Percentiles rank a stretch among this genome's conserved stretches.
These are phyloP conservation scores for Phyllosticta citriasiana DNA, from an alignment of 2,329 filamentous ascomycete genomes.

Conservation along the genomic window DNA sequence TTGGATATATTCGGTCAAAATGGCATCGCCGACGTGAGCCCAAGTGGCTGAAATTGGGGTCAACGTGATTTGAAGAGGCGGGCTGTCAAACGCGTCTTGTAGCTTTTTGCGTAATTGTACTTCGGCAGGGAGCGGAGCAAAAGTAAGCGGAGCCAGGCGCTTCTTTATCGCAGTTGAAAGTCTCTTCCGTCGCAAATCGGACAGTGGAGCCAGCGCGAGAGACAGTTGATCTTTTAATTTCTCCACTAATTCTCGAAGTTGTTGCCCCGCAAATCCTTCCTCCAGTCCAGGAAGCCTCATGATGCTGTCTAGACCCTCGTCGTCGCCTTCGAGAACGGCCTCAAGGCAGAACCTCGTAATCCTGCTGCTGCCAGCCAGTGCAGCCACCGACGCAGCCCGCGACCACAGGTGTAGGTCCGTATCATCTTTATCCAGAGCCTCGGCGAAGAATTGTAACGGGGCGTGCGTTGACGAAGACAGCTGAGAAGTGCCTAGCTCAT, in stretches of 20 bases:
- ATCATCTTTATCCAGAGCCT: slow-evolving; percentile 55
- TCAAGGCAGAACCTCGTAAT: slow-evolving; percentile 53
- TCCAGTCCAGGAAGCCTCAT: slow-evolving; percentile 50
- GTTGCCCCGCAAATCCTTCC: slow-evolving; percentile 43
- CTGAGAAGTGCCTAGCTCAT: slow-evolving; percentile 31
- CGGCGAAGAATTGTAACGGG: slow-evolving; percentile 44
- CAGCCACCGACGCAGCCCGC: slow-evolving; percentile 47
- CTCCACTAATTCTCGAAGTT: slow-evolving; percentile 39
- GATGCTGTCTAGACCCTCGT: slow-evolving; percentile 44
- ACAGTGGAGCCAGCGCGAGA: slow-evolving; percentile 40
- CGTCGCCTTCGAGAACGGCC: slow-evolving; percentile 52
- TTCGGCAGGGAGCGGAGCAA: slow-evolving; percentile 27
- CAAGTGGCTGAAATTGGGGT: slow-evolving; percentile 33
- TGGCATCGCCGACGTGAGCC: slow-evolving; percentile 39
- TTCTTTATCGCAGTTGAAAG: slow-evolving; percentile 43
- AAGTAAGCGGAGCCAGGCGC: slow-evolving; percentile 44
- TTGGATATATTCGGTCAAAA: slow-evolving; percentile 34
- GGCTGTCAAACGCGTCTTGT: slow-evolving; percentile 9
- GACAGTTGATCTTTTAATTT: slow-evolving; percentile 48
- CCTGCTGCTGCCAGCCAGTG: slow-evolving; percentile 47
- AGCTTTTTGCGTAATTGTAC: slow-evolving; percentile 12
- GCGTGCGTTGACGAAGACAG: slow-evolving; percentile 27
- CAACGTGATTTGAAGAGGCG: slow-evolving; percentile 28
- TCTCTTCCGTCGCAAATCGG: slow-evolving; percentile 39
- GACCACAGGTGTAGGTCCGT: slow-evolving; percentile 56